Evolutionary conservation across 192 early-diverging fungal species (phyloP).

Genomic region (Coemansia sp.): DNA sequence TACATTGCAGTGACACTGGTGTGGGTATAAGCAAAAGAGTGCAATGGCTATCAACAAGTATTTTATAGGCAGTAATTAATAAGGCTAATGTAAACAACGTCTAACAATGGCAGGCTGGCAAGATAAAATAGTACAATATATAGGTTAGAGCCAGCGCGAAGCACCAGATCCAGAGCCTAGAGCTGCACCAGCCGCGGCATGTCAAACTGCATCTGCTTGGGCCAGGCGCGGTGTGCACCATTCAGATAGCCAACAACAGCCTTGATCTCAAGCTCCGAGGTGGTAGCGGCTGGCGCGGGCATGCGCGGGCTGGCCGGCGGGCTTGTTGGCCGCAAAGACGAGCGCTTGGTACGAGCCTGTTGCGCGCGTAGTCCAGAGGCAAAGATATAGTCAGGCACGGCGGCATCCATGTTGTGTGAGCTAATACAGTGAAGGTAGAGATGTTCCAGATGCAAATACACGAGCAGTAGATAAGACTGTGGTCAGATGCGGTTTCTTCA

Average conservation of each 20-base stretch:
- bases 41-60: not conserved
- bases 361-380: constrained; percentile 46
- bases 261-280: constrained; percentile 35
- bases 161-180: not conserved
- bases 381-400: constrained; percentile 46
- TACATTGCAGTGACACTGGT: not conserved
- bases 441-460: no score
- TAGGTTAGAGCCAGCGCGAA: not conserved
- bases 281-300: constrained; percentile 4
- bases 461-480: not conserved
- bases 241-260: constrained; percentile 33
- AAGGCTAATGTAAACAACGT: not conserved
- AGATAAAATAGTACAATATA: not conserved
- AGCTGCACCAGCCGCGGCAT: constrained; percentile 44
- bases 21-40: not conserved
- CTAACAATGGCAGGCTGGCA: not conserved
- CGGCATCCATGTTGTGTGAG: constrained; percentile 19
- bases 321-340: constrained; percentile 17
- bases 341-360: constrained; percentile 38
- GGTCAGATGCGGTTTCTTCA: not conserved
- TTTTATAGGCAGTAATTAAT: not conserved
- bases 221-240: constrained; percentile 38
- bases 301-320: constrained; percentile 19
- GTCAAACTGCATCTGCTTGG: constrained; percentile 42
- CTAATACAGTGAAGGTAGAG: not conserved